These are phyloP conservation scores for Tubosaeta brunneosetosa DNA, from an alignment of 768 basidiomycete species.

Conservation along the genomic window DNA sequence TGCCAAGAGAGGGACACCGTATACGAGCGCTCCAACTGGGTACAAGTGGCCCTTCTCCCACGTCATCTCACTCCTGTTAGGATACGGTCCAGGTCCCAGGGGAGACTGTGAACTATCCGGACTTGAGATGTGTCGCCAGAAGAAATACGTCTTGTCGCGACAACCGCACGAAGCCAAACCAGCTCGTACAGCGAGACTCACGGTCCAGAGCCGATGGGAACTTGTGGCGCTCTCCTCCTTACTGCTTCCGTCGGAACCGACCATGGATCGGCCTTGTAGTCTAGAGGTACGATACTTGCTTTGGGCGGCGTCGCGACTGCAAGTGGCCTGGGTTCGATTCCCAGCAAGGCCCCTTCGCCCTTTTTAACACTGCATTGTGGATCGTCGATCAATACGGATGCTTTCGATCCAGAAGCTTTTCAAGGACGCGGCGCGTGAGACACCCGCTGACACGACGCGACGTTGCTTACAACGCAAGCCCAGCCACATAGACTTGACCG, in stretches of 20 bases:
- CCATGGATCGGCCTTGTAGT: constrained; percentile 25
- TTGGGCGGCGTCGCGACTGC: constrained; percentile 6
- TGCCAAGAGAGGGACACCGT: neutral
- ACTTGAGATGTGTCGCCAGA: neutral
- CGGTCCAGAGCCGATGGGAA: no score
- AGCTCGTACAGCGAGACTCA: neutral
- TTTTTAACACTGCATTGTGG: no score
- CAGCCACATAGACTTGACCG: no score
- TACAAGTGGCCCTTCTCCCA: no score
- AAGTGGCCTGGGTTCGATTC: constrained; percentile 40
- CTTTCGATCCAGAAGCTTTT: no score
- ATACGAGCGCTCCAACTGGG: no score
- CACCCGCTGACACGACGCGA: no score
- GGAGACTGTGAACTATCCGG: neutral
- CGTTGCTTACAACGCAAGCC: no score
- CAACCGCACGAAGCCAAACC: neutral
- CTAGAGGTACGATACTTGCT: constrained; percentile 35
- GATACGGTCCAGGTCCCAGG: neutral
- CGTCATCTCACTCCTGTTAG: neutral
- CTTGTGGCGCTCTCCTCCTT: no score
- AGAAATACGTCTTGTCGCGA: neutral
- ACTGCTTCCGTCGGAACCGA: no score
- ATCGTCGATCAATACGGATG: no score
- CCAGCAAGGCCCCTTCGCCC: constrained; percentile 30
- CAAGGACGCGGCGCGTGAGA: no score